Evolutionary conservation across 2,329 filamentous ascomycete genomes (phyloP), one percentile per base, ranked within the genome.

Genomic region (Scedosporium boydii): DNA sequence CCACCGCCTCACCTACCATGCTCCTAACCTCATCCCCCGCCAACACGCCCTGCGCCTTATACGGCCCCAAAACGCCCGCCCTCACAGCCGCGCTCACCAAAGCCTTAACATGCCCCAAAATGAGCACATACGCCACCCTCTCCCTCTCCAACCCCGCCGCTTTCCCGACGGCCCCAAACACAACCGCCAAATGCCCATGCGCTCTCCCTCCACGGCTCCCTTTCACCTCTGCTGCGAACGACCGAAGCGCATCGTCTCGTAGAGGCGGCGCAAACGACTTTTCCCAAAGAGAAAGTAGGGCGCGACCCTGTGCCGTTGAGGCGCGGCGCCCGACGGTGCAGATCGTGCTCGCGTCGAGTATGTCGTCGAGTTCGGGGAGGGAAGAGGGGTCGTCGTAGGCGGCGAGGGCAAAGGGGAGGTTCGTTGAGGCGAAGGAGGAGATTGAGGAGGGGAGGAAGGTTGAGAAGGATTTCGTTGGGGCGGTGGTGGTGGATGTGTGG

Each of bases 251-350:
- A 0, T 61, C 58, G 4, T 21, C 27, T 3, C 38, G 1, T 2
- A 77, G 64, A 3, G 75, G 75, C 3, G 71, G 64, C 10, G 77
- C 78, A 66, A 91, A 86, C 18, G 87, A 88, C 62, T 87, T 80
- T 70, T 93, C 89, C 89, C 89, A 95, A 34, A 95, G 84, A 5
- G 82, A 80, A 7, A 93, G 78, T 63, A 95, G 76, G 3, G 90
- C 90, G 62, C 89, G 78, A 7, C 90, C 90, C 74, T 95, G 90
- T 1, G 88, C 85, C 58, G 89, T 81, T 66, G 87, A 90, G 0
- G 90, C 90, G 18, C 90, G 82, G 0, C 89, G 81, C 12, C 87
- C 89, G 14, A 95, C 90, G n/a, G 88, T 86, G 74, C 90, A 95
- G 55, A 90, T 81, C 7, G 90, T 87, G 29, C 85, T 83, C 7